These are phyloP conservation scores for Iodosphaeria phyllophila DNA, from an alignment of 2,329 filamentous ascomycete species.

Conservation along the genomic window DNA sequence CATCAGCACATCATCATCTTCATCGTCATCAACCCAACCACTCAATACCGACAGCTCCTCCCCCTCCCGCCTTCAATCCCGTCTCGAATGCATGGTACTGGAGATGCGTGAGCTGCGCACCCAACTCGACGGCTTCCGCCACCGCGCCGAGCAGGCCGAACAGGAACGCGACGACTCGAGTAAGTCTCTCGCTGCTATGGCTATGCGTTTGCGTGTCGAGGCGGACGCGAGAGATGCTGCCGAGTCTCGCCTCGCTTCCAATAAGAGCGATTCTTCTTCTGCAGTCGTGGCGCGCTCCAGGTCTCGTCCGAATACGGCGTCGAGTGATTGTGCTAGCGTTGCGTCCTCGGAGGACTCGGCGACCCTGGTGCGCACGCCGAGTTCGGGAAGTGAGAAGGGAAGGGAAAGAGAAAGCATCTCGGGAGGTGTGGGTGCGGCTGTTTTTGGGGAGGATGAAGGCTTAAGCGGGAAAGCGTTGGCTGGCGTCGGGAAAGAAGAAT, in stretches of 20 bases:
- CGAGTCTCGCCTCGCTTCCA: too few species aligned
- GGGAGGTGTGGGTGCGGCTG: too few species aligned
- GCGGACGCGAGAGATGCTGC: conserved; percentile 31
- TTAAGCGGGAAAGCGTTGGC: too few species aligned
- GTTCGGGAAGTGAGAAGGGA: too few species aligned
- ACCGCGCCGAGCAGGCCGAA: conserved; percentile 66
- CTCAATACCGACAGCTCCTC: conserved; percentile 6
- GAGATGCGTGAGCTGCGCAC: conserved; percentile 70
- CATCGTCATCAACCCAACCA: too few species aligned
- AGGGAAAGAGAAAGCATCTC: too few species aligned
- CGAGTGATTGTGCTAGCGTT: conserved; percentile 6
- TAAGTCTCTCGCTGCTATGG: conserved; percentile 71
- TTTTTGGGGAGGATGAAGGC: too few species aligned
- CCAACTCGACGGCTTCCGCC: conserved; percentile 61
- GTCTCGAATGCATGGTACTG: conserved; percentile 55
- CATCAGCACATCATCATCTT: too few species aligned
- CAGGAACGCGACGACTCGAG: conserved; percentile 53
- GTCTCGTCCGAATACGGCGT: conserved; percentile 13
- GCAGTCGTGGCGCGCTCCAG: conserved; percentile 18
- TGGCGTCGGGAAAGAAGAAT: too few species aligned
- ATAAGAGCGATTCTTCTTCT: too few species aligned
- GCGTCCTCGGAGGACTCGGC: conserved; percentile 6
- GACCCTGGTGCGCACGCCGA: conserved; percentile 4
- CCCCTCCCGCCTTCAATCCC: conserved; percentile 37
- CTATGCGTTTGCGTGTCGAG: conserved; percentile 59